These are phyloP conservation scores for Penicillium angulare DNA, from an alignment of 495 filamentous ascomycete genomes.

Conservation along the genomic window DNA sequence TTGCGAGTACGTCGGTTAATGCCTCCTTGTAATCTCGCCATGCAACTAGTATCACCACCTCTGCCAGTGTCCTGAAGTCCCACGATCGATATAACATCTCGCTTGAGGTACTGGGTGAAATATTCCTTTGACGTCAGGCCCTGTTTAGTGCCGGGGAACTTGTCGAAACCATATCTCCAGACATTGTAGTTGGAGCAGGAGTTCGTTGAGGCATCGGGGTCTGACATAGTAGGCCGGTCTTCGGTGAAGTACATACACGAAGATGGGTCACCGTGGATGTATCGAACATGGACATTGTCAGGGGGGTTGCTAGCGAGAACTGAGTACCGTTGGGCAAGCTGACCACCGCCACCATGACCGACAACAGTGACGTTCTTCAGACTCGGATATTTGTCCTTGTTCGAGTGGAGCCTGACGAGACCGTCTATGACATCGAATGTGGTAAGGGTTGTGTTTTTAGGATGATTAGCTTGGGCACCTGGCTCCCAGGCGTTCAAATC, in stretches of 20 bases:
- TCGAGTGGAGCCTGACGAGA: constrained; percentile 16
- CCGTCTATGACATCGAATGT: constrained; percentile 16
- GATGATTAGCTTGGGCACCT: constrained; percentile 15
- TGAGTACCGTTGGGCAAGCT: constrained; percentile 17
- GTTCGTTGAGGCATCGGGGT: constrained; percentile 3
- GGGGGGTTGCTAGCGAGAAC: constrained; percentile 11
- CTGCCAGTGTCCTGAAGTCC: constrained; percentile 11
- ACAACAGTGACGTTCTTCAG: constrained; percentile 15
- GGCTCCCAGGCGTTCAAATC: constrained; percentile 19
- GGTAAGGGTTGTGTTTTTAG: constrained; percentile 11
- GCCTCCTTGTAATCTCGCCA: constrained; percentile 13
- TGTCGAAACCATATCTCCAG: constrained; percentile 17
- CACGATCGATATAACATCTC: constrained; percentile 15
- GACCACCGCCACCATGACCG: constrained; percentile 18
- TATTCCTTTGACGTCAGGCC: constrained; percentile 15
- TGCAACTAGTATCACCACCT: constrained; percentile 16
- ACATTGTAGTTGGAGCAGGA: constrained; percentile 6
- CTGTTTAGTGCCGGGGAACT: constrained; percentile 14
- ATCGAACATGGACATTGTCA: constrained; percentile 17
- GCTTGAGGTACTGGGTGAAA: constrained; percentile 14
- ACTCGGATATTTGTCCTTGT: constrained; percentile 12
- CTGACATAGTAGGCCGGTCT: constrained; percentile 10
- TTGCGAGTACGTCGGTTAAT: constrained; percentile 12
- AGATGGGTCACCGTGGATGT: constrained; percentile 18
- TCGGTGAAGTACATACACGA: constrained; percentile 18